These are phyloP conservation scores for Malassezia nana DNA, from an alignment of 1,284 basidiomycete species.

Conservation along the genomic window DNA sequence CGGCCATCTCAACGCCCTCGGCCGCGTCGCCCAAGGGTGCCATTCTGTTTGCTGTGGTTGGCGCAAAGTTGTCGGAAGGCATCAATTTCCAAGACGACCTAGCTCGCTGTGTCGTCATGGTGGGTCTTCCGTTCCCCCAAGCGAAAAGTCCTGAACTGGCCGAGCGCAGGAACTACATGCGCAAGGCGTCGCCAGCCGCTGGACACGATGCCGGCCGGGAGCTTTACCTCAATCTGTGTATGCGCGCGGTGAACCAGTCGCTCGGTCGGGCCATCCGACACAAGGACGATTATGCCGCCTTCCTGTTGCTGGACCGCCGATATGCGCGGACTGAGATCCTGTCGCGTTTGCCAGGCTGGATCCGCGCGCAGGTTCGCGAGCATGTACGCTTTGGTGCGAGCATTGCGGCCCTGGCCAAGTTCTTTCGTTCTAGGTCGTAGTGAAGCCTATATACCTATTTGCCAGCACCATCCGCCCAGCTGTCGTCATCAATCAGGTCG, in stretches of 20 bases:
- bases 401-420: conserved; percentile 56
- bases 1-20: conserved; percentile 52
- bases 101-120: conserved; percentile 74
- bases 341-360: conserved; percentile 52
- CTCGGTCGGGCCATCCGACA: conserved; percentile 54
- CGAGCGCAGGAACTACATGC: conserved; percentile 63
- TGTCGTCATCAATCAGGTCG: conserved; percentile 4
- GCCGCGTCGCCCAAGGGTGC: conserved; percentile 27
- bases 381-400: conserved; percentile 65
- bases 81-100: conserved; percentile 80
- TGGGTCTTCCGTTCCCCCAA: conserved; percentile 86
- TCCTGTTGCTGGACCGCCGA: conserved; percentile 39
- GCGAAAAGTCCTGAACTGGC: conserved; percentile 76
- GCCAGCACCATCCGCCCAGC: conserved; percentile 6
- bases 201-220: conserved; percentile 24
- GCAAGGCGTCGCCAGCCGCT: conserved; percentile 14
- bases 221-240: conserved; percentile 55
- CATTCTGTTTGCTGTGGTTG: conserved; percentile 70
- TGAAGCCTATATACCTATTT: neutral
- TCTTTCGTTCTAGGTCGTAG: conserved; percentile 21
- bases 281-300: conserved; percentile 37
- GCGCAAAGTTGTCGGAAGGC: conserved; percentile 91
- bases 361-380: conserved; percentile 59
- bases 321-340: conserved; percentile 33
- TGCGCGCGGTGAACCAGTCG: conserved; percentile 92